Conservation (phyloP, 192 early-diverging fungal species). For the Funneliformis geosporum region DNA sequence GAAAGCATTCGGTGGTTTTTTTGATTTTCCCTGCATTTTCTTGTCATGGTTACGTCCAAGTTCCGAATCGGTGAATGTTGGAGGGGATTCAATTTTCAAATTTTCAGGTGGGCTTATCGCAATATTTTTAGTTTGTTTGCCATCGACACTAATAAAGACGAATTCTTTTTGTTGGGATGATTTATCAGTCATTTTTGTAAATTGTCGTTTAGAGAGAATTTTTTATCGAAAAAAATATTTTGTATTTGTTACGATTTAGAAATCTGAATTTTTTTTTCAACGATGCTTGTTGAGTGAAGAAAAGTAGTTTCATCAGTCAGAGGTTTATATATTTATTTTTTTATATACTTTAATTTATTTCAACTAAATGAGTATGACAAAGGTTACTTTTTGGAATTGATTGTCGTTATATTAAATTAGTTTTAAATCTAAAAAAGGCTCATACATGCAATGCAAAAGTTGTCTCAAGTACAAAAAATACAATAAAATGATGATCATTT, state of each 20-base stretch:
- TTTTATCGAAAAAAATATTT: not conserved
- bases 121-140: not conserved
- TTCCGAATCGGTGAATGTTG: not conserved
- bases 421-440: no score
- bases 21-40: not conserved
- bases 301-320: no score
- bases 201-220: not conserved
- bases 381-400: no score
- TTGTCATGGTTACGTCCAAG: not conserved
- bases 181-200: not conserved
- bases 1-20: conserved; percentile 5
- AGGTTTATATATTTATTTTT: no score
- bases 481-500: no score
- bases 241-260: not conserved
- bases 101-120: not conserved
- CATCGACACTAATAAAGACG: not conserved
- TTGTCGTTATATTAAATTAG: no score
- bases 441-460: no score
- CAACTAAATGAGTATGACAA: no score
- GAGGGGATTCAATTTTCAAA: not conserved
- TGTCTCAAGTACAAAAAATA: no score
- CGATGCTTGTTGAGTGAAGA: not conserved
- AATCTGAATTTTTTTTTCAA: not conserved
- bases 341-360: no score
- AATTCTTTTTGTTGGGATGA: not conserved